phyloP scores from a whole-genome alignment of 345 rosid genomes.

The Populus pruinosa region DNA sequence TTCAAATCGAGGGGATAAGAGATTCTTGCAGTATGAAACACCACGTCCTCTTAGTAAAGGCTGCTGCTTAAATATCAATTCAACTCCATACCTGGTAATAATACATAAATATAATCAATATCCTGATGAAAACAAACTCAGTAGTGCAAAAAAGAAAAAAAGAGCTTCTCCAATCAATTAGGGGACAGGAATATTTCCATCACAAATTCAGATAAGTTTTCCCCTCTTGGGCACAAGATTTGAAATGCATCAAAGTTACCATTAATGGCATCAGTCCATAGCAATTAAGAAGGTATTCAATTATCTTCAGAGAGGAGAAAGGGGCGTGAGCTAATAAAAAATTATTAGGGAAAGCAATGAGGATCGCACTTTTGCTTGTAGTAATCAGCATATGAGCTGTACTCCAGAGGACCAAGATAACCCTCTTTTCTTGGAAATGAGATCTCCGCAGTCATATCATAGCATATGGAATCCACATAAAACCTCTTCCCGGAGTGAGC shows the following conservation, averaged over 20 bases:
- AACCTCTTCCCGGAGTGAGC: conserved; percentile 99
- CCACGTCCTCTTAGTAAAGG: conserved; percentile 95
- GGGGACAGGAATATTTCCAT: conserved; percentile 17
- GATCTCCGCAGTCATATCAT: conserved; percentile 88
- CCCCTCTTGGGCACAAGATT: conserved; percentile 48
- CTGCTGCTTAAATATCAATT: conserved; percentile 59
- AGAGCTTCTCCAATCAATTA: conserved; percentile 43
- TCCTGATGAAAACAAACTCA: conserved; percentile 38
- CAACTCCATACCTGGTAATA: conserved; percentile 81
- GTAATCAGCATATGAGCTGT: conserved; percentile 89
- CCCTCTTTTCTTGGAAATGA: conserved; percentile 99
- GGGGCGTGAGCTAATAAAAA: neutral
- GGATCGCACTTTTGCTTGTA: conserved; percentile 83
- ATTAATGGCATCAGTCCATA: conserved; percentile 22
- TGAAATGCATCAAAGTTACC: conserved; percentile 39
- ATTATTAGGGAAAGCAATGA: neutral
- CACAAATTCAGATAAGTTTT: conserved; percentile 22
- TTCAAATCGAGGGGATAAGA: conserved; percentile 91
- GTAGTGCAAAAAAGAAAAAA: conserved; percentile 40
- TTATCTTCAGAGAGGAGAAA: neutral
- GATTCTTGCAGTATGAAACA: conserved; percentile 97
- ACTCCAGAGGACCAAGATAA: conserved; percentile 94
- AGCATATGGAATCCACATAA: conserved; percentile 81
- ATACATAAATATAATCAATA: conserved; percentile 36
- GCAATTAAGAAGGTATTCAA: conserved; percentile 19